Base-by-base conservation (phyloP, 2,329 filamentous ascomycete species). In the Grosmannia huntii region DNA sequence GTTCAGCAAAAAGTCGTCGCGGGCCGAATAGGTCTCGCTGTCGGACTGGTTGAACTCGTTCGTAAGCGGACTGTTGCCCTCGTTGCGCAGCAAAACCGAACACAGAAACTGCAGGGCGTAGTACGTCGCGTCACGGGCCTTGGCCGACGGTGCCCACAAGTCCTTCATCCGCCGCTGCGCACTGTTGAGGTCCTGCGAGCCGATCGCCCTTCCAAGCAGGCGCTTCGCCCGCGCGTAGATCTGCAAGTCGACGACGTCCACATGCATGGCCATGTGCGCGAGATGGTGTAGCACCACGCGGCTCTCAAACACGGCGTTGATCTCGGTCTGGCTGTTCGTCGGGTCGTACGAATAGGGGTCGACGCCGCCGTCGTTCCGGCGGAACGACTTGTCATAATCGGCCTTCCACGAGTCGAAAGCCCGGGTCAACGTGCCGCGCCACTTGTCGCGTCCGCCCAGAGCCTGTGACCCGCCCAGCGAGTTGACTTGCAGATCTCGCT, bases 221-320 rank as follows among this genome's bases (percentile, higher is more conserved):
- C 91, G 81, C 64, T 86, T 89, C 1, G 92, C 90, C 10, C 91
- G 85, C 5, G 92, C 94, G 69, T 94, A 96, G 63, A 97, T 95
- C 71, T 97, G 92, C 66, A 90, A 92, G 69, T 97, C 92, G n/a
- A 95, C 89, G 57, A 97, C 90, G 67, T 97, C 92, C 27, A 95
- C 90, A 67, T 97, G 90, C 81, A 96, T 96, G 3, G 90, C 90
- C 89, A 99, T 96, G 70, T 97, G 94, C 0, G 94, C 94, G 14
- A 99, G 76, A 66, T 95, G 90, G 68, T 97, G 91, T 51, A 97
- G 76, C 31, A 96, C 92, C 2, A 87, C 95, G 23, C 90, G 83
- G 62, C 87, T 90, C 69, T 96, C 90, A 65, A 94, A 92, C 33
- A 95, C 85, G 16, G 81, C 73, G 58, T 78, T 81, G 56, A 75